These are phyloP conservation scores for Scytalidium sp. DNA, from an alignment of 2,329 filamentous ascomycete species.

Conservation along the genomic window DNA sequence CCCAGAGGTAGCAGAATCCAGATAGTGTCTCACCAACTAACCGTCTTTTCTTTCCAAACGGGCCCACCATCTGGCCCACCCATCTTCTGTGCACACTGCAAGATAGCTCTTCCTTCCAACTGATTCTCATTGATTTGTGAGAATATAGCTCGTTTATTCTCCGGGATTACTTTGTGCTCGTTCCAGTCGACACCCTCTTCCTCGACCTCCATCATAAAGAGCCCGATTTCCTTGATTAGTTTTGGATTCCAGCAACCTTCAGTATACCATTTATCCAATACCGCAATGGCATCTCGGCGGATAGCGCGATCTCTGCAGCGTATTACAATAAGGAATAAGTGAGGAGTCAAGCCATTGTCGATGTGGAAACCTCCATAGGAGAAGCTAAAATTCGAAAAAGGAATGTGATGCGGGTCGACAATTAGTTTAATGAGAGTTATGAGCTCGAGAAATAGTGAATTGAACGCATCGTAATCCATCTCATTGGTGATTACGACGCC, in stretches of 20 bases:
- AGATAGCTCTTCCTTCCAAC: neutral
- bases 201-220: slow-evolving; percentile 21
- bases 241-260: slow-evolving; percentile 16
- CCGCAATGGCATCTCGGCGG: slow-evolving; percentile 16
- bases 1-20: neutral
- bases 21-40: slow-evolving; percentile 1
- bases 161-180: neutral
- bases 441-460: slow-evolving; percentile 12
- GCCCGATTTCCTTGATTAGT: slow-evolving; percentile 12
- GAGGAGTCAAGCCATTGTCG: slow-evolving; percentile 19
- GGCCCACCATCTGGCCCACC: slow-evolving; percentile 1
- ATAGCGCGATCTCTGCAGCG: slow-evolving; percentile 18
- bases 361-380: slow-evolving; percentile 12
- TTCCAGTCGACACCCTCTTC: slow-evolving; percentile 16
- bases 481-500: slow-evolving; percentile 15
- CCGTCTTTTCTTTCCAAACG: slow-evolving; percentile 3
- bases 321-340: slow-evolving; percentile 12
- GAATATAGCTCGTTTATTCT: slow-evolving; percentile 4
- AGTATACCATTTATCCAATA: slow-evolving; percentile 10
- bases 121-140: slow-evolving; percentile 3
- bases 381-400: slow-evolving; percentile 7
- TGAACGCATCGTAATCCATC: slow-evolving; percentile 16
- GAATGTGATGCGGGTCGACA: slow-evolving; percentile 7
- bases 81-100: slow-evolving; percentile 4
- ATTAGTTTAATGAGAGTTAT: slow-evolving; percentile 10